Conservation (phyloP, 1,284 basidiomycete genomes). For the Heterobasidion occidentale region DNA sequence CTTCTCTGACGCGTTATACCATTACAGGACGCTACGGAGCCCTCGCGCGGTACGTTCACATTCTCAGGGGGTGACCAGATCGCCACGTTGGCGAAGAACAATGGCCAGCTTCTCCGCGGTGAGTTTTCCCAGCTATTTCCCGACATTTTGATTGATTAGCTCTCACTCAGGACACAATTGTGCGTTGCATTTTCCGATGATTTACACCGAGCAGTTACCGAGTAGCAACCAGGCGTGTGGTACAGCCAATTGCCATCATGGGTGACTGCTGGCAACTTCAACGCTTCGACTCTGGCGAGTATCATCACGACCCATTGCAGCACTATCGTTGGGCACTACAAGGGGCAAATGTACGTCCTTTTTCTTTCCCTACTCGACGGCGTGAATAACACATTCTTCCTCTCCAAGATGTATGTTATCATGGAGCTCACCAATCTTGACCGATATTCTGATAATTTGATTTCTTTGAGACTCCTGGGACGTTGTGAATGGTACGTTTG, state of each 20-base stretch:
- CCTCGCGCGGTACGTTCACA: slow-evolving; percentile 37
- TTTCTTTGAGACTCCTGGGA: slow-evolving; percentile 22
- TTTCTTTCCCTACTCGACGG: too few species aligned
- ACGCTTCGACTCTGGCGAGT: slow-evolving; percentile 31
- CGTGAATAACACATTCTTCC: background rate
- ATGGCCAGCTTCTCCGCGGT: slow-evolving; percentile 35
- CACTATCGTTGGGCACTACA: slow-evolving; percentile 40
- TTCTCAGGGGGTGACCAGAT: slow-evolving; percentile 38
- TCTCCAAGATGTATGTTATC: too few species aligned
- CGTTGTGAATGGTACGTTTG: slow-evolving; percentile 26
- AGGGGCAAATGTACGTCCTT: slow-evolving; percentile 36
- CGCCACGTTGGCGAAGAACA: slow-evolving; percentile 35
- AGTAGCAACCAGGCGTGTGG: slow-evolving; percentile 29
- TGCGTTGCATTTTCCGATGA: background rate
- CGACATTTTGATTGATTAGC: background rate
- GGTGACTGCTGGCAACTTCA: slow-evolving; percentile 36
- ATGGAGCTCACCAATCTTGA: too few species aligned
- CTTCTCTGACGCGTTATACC: background rate
- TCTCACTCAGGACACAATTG: slow-evolving; percentile 31
- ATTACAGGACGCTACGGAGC: slow-evolving; percentile 43
- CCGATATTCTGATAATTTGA: background rate
- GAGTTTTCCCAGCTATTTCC: slow-evolving; percentile 1
- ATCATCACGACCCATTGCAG: slow-evolving; percentile 39
- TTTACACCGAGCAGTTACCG: background rate
- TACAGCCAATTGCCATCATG: slow-evolving; percentile 45